Base-by-base conservation (phyloP, 2,329 filamentous ascomycete species). In the Exophiala lecanii-corni region DNA sequence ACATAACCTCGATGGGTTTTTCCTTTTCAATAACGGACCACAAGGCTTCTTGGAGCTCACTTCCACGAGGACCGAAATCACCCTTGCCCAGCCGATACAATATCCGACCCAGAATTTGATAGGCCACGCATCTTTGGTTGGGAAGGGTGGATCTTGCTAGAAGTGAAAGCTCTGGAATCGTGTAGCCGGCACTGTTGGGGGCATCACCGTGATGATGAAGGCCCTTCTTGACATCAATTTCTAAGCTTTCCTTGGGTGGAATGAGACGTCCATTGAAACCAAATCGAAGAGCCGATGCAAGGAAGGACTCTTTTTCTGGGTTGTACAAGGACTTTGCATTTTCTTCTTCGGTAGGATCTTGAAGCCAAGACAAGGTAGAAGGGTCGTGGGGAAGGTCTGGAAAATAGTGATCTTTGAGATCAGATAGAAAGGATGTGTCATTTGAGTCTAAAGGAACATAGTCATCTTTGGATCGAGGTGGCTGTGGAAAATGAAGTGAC, bases 161-260 rank as follows among this genome's bases (percentile, higher is more conserved):
- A 21, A 84, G 79, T 1, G 88, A 82, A 1, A 98, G 73, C 64
- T 98, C 92, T 0, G 81, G 79, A 20, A 98, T 78, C 0, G 92
- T 97, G 65, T 98, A 98, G 0, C 92, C 92, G 0, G 92, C 92
- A 1, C 89, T 87, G 64, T 94, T 88, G 12, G 92, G 92, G 1
- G 91, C 89, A 45, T 89, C 81, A 50, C 85, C 89, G 62, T 98
- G 92, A 63, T 98, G 91, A 63, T 98, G 92, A 10, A 98, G 74
- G 0, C 92, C 92, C 47, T 83, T 78, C 9, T 80, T 82, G 1
- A 79, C 79, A 4, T 91, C 86, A 18, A 97, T 81, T 2, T 77
- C 72, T 42, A 89, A 75, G 18, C 88, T 81, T 23, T 80, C 76
- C 36, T 79, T 75, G 0, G 92, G 92, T 0, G 91, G 80, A 9